Evolutionary conservation across 805 yeast genomes (phyloP).

Genomic region (Wickerhamiella nectarea): DNA sequence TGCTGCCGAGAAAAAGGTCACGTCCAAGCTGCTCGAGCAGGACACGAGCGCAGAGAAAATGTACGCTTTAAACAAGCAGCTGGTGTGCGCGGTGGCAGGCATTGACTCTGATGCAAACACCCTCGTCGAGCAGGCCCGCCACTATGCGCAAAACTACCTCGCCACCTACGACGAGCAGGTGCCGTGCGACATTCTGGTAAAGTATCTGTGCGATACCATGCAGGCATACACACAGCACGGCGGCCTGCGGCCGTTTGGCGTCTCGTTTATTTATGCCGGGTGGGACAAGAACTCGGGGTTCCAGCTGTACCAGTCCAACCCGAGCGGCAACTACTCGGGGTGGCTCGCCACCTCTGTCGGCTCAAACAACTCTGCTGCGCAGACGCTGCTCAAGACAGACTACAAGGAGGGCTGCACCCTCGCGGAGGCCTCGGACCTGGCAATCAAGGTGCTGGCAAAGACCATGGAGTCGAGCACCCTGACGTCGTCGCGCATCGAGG

Average conservation of each 20-base stretch:
- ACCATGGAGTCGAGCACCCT: conserved; percentile 83
- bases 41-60: conserved; percentile 88
- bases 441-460: conserved; percentile 80
- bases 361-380: conserved; percentile 91
- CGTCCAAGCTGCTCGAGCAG: conserved; percentile 83
- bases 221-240: conserved; percentile 99
- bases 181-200: conserved; percentile 85
- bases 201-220: conserved; percentile 78
- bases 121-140: conserved; percentile 75
- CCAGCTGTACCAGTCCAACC: conserved; percentile 89
- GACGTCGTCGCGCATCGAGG: conserved; percentile 80
- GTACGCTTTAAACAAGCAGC: conserved; percentile 60
- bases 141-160: conserved; percentile 69
- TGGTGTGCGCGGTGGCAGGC: conserved; percentile 90
- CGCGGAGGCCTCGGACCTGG: conserved; percentile 67
- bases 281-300: conserved; percentile 79
- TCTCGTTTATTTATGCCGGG: conserved; percentile 91
- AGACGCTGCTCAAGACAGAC: conserved; percentile 88
- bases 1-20: conserved; percentile 93
- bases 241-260: conserved; percentile 97
- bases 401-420: conserved; percentile 65
- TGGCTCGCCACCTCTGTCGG: conserved; percentile 98
- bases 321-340: conserved; percentile 94
- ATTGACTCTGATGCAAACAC: conserved; percentile 95
- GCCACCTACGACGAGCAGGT: conserved; percentile 82